Percentiles rank a stretch among this genome's conserved stretches.
phyloP scores from a whole-genome alignment of 1,284 basidiomycete species.

The Tremellales sp. region DNA sequence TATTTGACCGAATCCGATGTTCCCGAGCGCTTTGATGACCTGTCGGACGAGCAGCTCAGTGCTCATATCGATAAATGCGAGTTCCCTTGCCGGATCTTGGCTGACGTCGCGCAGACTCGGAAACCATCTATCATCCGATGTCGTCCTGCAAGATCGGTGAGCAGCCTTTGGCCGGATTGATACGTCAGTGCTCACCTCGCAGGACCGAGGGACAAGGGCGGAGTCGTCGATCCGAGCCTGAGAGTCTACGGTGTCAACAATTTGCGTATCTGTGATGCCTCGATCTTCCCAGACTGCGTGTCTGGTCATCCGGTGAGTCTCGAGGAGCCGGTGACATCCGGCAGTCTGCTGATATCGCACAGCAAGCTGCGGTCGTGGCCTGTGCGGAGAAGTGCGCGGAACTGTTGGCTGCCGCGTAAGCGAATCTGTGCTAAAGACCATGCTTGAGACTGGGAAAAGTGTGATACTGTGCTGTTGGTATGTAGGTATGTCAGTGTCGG shows the following conservation, averaged over 20 bases:
- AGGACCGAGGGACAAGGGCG: slow-evolving; percentile 53
- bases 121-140: slow-evolving; percentile 52
- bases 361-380: background rate
- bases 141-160: slow-evolving; percentile 58
- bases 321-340: too few species aligned
- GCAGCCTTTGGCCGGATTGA: background rate
- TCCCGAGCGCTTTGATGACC: background rate
- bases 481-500: too few species aligned
- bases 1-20: background rate
- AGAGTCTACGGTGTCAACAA: slow-evolving; percentile 58
- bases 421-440: too few species aligned
- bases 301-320: slow-evolving; percentile 4
- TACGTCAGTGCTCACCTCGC: background rate
- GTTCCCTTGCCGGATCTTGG: background rate
- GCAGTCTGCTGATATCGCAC: background rate
- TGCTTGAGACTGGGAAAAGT: too few species aligned
- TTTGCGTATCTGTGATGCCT: slow-evolving; percentile 37
- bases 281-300: slow-evolving; percentile 37
- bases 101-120: background rate
- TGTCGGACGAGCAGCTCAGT: slow-evolving; percentile 1
- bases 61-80: slow-evolving; percentile 3
- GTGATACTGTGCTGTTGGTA: too few species aligned
- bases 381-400: background rate
- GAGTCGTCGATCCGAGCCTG: slow-evolving; percentile 58
- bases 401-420: too few species aligned